Conservation (phyloP, 176 grass and related monocot species). For the Saccharum spontaneum region DNA sequence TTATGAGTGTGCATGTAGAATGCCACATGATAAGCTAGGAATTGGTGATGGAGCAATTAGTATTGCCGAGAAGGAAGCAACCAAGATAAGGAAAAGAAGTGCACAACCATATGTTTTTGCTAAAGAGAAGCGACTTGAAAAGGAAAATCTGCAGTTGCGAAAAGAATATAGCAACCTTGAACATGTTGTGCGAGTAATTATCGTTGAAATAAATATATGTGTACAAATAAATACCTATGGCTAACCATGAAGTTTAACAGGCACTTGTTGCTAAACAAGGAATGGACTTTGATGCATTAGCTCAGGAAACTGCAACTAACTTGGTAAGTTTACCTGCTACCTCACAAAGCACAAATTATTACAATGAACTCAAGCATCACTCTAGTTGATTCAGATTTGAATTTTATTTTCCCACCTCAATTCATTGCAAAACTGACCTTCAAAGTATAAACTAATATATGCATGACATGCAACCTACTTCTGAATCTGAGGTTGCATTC, state of each 20-base stretch:
- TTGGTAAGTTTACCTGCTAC: background rate
- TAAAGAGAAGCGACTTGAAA: slow-evolving; percentile 5
- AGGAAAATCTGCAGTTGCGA: background rate
- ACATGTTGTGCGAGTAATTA: background rate
- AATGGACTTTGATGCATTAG: background rate
- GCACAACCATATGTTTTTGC: background rate
- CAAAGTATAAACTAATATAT: background rate
- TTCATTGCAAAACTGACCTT: background rate
- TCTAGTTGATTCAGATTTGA: too few species aligned
- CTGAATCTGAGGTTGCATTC: background rate
- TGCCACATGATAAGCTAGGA: background rate
- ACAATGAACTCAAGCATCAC: too few species aligned
- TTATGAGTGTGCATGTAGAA: background rate
- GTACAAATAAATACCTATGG: background rate
- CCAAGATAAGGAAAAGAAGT: background rate
- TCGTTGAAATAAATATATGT: background rate
- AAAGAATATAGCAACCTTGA: background rate
- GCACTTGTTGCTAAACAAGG: background rate
- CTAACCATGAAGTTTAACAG: background rate
- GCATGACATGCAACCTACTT: background rate
- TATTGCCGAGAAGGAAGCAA: background rate
- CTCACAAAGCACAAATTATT: too few species aligned
- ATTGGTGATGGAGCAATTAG: slow-evolving; percentile 2
- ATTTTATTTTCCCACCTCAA: too few species aligned
- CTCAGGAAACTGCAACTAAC: background rate